phyloP scores from a whole-genome alignment of 768 basidiomycete species.

The Candolleomyces aberdarensis region DNA sequence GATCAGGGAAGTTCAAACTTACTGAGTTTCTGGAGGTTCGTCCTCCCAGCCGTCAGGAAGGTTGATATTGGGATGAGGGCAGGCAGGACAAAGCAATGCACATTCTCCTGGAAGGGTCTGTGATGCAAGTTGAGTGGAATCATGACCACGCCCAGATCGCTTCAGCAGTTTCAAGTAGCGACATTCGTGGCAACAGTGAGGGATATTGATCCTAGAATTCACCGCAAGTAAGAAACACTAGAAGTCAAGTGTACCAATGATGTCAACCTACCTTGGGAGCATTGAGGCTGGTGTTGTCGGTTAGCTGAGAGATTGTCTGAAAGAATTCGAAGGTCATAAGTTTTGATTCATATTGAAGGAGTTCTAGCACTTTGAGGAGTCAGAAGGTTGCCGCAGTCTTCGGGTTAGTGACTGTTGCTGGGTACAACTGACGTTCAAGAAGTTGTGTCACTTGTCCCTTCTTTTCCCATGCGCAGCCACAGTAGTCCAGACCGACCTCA shows the following conservation, averaged over 20 bases:
- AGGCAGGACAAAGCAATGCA: constrained; percentile 22
- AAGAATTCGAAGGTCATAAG: background rate
- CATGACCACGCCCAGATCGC: constrained; percentile 18
- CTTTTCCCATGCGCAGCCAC: constrained; percentile 19
- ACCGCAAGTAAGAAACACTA: no score
- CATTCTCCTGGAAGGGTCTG: constrained; percentile 12
- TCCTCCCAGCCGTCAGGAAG: background rate
- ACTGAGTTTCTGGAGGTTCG: background rate
- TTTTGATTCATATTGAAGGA: background rate
- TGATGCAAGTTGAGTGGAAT: background rate
- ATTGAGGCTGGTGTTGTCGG: background rate
- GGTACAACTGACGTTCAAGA: constrained; percentile 17
- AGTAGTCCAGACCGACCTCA: constrained; percentile 26
- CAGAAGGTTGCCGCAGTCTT: background rate
- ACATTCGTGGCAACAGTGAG: constrained; percentile 9
- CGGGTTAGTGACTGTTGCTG: constrained; percentile 11
- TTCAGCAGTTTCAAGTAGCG: constrained; percentile 21
- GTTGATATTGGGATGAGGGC: constrained; percentile 9
- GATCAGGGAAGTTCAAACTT: background rate
- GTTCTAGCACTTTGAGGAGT: background rate
- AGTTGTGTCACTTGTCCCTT: constrained; percentile 15
- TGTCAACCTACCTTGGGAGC: background rate
- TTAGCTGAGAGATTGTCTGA: background rate
- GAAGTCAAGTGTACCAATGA: no score
- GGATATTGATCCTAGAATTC: background rate